A percentile compares a stretch with the other conserved stretches of the same genome.
These are phyloP conservation scores for Calonectria henricotiae DNA, from an alignment of 2,329 filamentous ascomycete species.

Conservation along the genomic window DNA sequence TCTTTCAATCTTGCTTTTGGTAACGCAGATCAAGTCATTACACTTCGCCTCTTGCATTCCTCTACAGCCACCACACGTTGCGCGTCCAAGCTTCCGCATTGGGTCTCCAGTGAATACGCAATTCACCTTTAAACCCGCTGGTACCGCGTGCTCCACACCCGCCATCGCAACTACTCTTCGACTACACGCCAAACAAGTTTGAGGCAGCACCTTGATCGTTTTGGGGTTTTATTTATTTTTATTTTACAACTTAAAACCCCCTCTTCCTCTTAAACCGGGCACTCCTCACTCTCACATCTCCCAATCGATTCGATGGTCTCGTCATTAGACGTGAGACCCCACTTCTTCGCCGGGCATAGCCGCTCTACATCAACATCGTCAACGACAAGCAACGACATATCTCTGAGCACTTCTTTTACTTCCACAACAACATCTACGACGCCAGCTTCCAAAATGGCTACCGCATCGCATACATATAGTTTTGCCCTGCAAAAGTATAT, in stretches of 20 bases:
- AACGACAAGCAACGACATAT: slow-evolving; percentile 38
- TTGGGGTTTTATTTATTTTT: not conserved
- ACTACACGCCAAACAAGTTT: slow-evolving; percentile 9
- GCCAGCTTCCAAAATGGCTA: slow-evolving; percentile 52
- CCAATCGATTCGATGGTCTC: slow-evolving; percentile 55
- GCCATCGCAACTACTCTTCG: slow-evolving; percentile 11
- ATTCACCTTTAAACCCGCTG: slow-evolving; percentile 32
- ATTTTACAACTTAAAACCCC: slow-evolving; percentile 7
- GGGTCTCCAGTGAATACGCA: slow-evolving; percentile 35
- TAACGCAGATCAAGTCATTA: not conserved
- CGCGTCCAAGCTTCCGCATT: slow-evolving; percentile 44
- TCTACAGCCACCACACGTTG: slow-evolving; percentile 44
- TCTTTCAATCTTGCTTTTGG: slow-evolving; percentile 5
- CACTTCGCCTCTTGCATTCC: not conserved
- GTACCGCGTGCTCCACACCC: slow-evolving; percentile 42
- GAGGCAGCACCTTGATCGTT: slow-evolving; percentile 13
- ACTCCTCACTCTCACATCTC: not conserved
- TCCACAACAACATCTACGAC: slow-evolving; percentile 20
- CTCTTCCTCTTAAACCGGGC: slow-evolving; percentile 12
- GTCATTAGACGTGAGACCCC: slow-evolving; percentile 52
- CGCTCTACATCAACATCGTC: slow-evolving; percentile 48
- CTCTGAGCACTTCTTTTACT: slow-evolving; percentile 21
- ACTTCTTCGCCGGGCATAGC: slow-evolving; percentile 50
- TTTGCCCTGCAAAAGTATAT: slow-evolving; percentile 71
- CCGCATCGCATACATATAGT: slow-evolving; percentile 58